Evolutionary conservation across 495 filamentous ascomycete species (phyloP).

Genomic region (Patellaria atrata): DNA sequence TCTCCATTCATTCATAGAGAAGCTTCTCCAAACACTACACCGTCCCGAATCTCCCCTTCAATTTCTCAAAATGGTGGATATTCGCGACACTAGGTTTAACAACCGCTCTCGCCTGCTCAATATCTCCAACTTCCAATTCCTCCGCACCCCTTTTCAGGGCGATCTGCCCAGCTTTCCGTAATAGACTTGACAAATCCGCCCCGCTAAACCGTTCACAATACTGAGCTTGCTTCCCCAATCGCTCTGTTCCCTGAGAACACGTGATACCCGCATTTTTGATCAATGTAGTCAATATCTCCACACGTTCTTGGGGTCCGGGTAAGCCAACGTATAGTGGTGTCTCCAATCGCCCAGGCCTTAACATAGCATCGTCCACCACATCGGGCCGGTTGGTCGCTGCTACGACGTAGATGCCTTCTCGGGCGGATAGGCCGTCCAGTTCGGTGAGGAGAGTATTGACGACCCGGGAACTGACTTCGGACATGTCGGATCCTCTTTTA

Average conservation of each 20-base stretch:
- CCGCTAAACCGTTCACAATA: slow-evolving; percentile 77
- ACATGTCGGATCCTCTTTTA: slow-evolving; percentile 62
- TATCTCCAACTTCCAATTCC: slow-evolving; percentile 42
- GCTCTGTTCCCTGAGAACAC: slow-evolving; percentile 37
- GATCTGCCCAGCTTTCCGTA: slow-evolving; percentile 61
- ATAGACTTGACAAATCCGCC: slow-evolving; percentile 69
- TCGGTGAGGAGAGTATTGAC: slow-evolving; percentile 97
- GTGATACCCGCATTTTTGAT: slow-evolving; percentile 45
- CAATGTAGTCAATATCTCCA: slow-evolving; percentile 71
- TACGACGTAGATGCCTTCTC: slow-evolving; percentile 84
- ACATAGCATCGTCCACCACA: slow-evolving; percentile 92
- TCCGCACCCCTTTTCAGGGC: slow-evolving; percentile 44
- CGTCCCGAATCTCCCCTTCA: slow-evolving; percentile 29
- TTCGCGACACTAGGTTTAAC: slow-evolving; percentile 73
- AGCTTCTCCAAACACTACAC: slow-evolving; percentile 9
- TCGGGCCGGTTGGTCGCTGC: slow-evolving; percentile 92
- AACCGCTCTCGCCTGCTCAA: slow-evolving; percentile 53
- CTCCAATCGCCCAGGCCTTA: slow-evolving; percentile 80
- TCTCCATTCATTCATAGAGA: no score
- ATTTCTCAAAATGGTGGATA: slow-evolving; percentile 50
- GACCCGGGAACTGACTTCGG: slow-evolving; percentile 72
- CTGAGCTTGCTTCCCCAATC: slow-evolving; percentile 41
- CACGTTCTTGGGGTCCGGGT: slow-evolving; percentile 61
- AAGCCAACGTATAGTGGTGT: slow-evolving; percentile 84
- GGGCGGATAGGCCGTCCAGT: slow-evolving; percentile 70